Evolutionary conservation across 2,329 filamentous ascomycete species (phyloP).

Genomic region (Botryotinia convoluta): DNA sequence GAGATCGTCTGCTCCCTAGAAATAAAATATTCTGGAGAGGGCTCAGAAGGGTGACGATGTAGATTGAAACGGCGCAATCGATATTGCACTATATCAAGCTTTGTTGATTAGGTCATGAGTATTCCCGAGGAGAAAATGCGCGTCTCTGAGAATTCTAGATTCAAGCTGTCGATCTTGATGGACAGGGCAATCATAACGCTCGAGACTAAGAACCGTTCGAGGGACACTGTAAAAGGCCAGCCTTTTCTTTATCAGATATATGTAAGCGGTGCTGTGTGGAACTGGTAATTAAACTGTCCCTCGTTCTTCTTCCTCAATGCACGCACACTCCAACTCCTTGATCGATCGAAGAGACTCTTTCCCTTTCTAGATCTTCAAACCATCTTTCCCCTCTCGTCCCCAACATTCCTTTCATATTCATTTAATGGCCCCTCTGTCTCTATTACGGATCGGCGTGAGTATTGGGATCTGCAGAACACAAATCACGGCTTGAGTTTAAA

Average conservation of each 20-base stretch:
- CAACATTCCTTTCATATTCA: not conserved
- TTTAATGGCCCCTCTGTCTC: not conserved
- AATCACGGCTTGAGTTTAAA: not conserved
- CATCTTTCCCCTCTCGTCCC: not conserved
- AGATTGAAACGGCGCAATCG: not conserved
- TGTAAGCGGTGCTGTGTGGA: not conserved
- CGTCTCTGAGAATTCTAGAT: not conserved
- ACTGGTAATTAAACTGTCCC: not conserved
- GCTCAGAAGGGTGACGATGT: not conserved
- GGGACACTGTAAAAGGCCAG: not conserved
- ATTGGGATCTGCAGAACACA: not conserved
- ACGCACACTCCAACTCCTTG: not conserved
- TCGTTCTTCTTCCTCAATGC: not conserved
- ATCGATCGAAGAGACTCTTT: not conserved
- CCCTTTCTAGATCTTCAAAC: not conserved
- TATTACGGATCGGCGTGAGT: too few relatives aligned
- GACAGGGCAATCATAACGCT: not conserved
- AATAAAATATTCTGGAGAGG: not conserved
- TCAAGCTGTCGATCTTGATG: not conserved
- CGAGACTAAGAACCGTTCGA: not conserved
- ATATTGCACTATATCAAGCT: not conserved
- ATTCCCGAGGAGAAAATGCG: not conserved
- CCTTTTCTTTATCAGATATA: not conserved
- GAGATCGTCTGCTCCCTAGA: not conserved
- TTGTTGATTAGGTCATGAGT: not conserved